phyloP scores from a whole-genome alignment of 2,329 filamentous ascomycete genomes.

The Pseudodiploospora longispora region DNA sequence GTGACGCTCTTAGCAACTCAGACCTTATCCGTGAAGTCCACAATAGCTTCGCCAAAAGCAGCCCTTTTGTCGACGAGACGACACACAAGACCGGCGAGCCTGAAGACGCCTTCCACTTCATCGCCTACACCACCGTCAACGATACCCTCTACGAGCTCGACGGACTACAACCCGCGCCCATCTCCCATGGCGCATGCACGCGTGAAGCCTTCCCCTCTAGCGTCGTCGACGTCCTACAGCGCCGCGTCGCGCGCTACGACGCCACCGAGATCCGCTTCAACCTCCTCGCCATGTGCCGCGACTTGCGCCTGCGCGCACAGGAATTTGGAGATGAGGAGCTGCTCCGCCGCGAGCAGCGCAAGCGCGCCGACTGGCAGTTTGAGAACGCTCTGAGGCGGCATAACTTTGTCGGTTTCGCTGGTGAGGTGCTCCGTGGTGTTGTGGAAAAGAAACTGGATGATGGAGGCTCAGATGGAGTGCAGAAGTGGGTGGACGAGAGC shows the following conservation, averaged over 20 bases:
- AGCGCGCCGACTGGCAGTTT: conserved; percentile 82
- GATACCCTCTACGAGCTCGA: conserved; percentile 87
- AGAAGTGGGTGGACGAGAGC: conserved; percentile 64
- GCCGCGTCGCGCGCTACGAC: conserved; percentile 78
- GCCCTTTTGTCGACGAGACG: conserved; percentile 90
- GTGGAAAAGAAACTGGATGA: conserved; percentile 64
- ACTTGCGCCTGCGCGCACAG: conserved; percentile 66
- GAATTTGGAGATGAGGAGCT: conserved; percentile 78
- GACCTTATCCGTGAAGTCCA: conserved; percentile 70
- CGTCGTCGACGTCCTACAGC: conserved; percentile 79
- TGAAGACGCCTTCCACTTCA: conserved; percentile 95
- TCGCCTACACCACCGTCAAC: conserved; percentile 81
- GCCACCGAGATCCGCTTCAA: conserved; percentile 90
- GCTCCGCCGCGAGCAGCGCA: conserved; percentile 71
- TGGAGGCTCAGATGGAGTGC: conserved; percentile 56
- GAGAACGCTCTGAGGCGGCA: conserved; percentile 88
- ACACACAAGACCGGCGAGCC: conserved; percentile 50
- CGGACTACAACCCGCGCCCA: conserved; percentile 86
- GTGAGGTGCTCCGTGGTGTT: conserved; percentile 81
- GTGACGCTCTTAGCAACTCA: conserved; percentile 53
- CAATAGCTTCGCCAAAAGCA: conserved; percentile 83
- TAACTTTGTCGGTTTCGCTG: conserved; percentile 95
- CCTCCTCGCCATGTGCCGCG: conserved; percentile 82
- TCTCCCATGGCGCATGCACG: conserved; percentile 72
- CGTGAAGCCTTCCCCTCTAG: conserved; percentile 65